Base-by-base conservation (phyloP, 192 early-diverging fungal genomes). In the Linnemannia hyalina region DNA sequence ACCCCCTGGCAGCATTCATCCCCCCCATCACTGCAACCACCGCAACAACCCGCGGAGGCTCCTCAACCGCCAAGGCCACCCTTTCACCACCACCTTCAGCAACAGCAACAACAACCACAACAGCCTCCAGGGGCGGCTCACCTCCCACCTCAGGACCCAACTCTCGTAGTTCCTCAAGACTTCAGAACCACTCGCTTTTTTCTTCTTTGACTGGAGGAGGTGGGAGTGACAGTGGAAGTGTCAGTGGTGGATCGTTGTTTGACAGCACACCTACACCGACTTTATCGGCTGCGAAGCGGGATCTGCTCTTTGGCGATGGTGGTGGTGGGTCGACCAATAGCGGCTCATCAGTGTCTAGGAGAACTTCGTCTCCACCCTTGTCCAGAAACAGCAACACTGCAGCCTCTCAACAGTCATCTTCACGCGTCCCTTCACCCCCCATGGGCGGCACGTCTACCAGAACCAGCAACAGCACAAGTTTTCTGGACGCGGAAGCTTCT, bases 161-260 rank as follows among this genome's bases (percentile, higher is more conserved):
- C 41, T 85, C 83, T 35, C 83, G 83, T 22, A 85, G 83, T 40
- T 85, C 83, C 4, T 85, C 83, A 36, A 74, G 83, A 15, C 69
- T 80, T 42, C 83, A 85, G 32, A 78, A 85, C n/a, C 65, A 85
- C 77, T 78, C 79, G 18, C 76, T 81, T 23, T 81, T 86, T 26
- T 81, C 84, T 0, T 86, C 84, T 10, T 47, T 86, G 65, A 81
- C 84, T 1, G 68, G 55, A 16, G 36, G 57, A 0, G 79, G 78
- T 22, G 79, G 60, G 0, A 65, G 60, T 32, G 60, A 65, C 38
- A 41, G 79, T 22, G 52, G 35, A 20, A 68, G 44, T 13, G 26
- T 29, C 10, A 60, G 55, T 32, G 46, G 57, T 47, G 68, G 74
- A 36, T 86, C 83, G 11, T 36, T 86, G 35, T 86, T 86, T 65